These are phyloP conservation scores for Cyclocybe cylindracea DNA, from an alignment of 768 basidiomycete species.

Conservation along the genomic window DNA sequence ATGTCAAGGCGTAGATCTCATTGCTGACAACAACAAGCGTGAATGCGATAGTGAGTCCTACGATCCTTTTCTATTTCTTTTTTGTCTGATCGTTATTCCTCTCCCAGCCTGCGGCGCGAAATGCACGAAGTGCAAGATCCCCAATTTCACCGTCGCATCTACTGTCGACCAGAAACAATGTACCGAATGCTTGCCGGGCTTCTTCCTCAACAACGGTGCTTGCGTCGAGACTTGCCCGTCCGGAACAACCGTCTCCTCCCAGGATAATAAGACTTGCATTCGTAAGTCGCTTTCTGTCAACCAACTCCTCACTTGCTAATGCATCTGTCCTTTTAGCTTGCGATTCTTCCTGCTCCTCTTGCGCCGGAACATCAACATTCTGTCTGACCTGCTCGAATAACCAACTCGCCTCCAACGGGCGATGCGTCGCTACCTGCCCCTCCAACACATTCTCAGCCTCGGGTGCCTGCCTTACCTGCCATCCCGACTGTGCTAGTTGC, in stretches of 20 bases:
- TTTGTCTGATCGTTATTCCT: constrained; percentile 4
- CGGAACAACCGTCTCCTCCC: constrained; percentile 70
- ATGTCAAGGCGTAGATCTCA: constrained; percentile 63
- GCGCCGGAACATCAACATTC: constrained; percentile 64
- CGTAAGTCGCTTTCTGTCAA: constrained; percentile 25
- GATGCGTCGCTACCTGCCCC: constrained; percentile 75
- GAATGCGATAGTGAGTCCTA: constrained; percentile 72
- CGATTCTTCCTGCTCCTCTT: constrained; percentile 70
- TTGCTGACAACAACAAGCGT: constrained; percentile 77
- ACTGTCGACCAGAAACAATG: constrained; percentile 69
- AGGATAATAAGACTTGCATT: constrained; percentile 75
- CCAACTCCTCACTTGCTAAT: not conserved
- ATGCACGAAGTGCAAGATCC: constrained; percentile 75
- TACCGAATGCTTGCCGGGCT: constrained; percentile 77
- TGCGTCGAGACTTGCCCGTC: constrained; percentile 73
- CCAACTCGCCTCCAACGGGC: constrained; percentile 67
- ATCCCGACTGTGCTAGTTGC: constrained; percentile 82
- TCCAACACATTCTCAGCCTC: constrained; percentile 65
- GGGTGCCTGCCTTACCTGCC: constrained; percentile 70
- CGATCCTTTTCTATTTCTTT: not conserved
- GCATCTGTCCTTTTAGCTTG: constrained; percentile 45
- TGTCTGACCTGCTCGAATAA: constrained; percentile 73
- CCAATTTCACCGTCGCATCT: constrained; percentile 67
- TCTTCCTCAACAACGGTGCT: constrained; percentile 66
- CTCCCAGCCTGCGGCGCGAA: constrained; percentile 69